Conservation (phyloP, 805 yeast genomes). For the Candida germanica region DNA sequence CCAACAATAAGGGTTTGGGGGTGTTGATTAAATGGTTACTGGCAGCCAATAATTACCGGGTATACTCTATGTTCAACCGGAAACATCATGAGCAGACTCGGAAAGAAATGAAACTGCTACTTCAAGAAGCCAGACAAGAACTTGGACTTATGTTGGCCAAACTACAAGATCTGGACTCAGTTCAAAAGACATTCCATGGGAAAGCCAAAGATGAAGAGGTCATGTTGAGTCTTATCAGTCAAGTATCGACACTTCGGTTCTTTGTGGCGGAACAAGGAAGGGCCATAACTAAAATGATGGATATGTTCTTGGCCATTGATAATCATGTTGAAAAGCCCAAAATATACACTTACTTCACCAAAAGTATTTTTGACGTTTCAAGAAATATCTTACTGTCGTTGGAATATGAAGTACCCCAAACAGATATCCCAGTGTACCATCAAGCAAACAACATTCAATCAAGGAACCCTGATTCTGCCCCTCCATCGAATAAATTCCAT, state of each 20-base stretch:
- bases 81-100: constrained; percentile 14
- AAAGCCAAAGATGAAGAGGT: constrained; percentile 21
- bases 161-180: constrained; percentile 8
- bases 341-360: constrained; percentile 9
- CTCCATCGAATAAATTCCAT: constrained; percentile 23
- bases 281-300: constrained; percentile 5
- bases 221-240: constrained; percentile 24
- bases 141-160: constrained; percentile 9
- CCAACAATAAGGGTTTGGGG: constrained; percentile 16
- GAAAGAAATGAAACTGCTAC: constrained; percentile 12
- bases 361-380: constrained; percentile 10
- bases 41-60: constrained; percentile 28
- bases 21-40: constrained; percentile 22
- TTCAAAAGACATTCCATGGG: constrained; percentile 10
- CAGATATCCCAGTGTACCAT: constrained; percentile 8
- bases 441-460: constrained; percentile 11
- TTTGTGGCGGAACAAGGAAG: constrained; percentile 7
- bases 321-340: constrained; percentile 10
- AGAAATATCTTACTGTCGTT: constrained; percentile 6
- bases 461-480: constrained; percentile 28
- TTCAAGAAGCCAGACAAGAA: constrained; percentile 12
- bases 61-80: constrained; percentile 14
- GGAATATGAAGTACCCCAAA: constrained; percentile 9
- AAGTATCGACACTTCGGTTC: constrained; percentile 17
- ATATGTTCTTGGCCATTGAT: constrained; percentile 9